Evolutionary conservation across 257 asterid genomes (phyloP), one percentile per base, ranked within the genome.

Genomic region (Lantana camara): DNA sequence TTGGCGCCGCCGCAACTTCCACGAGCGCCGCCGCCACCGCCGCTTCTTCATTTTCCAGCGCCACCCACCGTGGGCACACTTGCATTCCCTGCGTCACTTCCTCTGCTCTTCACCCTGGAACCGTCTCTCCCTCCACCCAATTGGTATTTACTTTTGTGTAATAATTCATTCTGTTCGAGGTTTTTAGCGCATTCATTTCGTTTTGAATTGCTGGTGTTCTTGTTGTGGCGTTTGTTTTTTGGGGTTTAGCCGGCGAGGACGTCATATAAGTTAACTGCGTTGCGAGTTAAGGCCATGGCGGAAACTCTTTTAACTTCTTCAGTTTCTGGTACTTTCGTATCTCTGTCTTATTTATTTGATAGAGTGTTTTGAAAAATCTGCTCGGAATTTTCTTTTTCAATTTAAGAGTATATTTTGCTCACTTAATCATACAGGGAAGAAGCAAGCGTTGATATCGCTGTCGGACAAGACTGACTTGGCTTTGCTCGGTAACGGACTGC

Each of bases 401-500:
- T 16, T 58, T 48, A 11, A 13, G 44, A 22, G 35, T 30, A 34
- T 2, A 12, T 48, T 41, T 37, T 40, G 13, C n/a, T 24, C 10
- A 48, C 60, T 9, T 12, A 3, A 12, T 73, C 10, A 65, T 66
- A 17, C 57, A 94, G 99, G 89, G 59, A 82, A 80, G 82, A 88
- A 73, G 79, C 90, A 75, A 54, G 97, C 91, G 3, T 67, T 94
- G 82, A 84, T 94, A 67, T 94, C 97, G 6, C 77, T 94, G 59
- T 90, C 99, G 19, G 97, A 94, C 69, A 94, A 94, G 85, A 88
- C 55, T 60, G 96, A 86, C 69, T 66, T 90, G 86, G 68, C 78
- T 65, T 71, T 77, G 74, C 96, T 93, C 66, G 99, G 97, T 22
- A 68, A 70, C 42, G 96, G 97, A 51, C 81, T 90, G 17, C 95